Evolutionary conservation across 2,329 filamentous ascomycete species (phyloP).

Genomic region (Amylocarpus encephaloides): DNA sequence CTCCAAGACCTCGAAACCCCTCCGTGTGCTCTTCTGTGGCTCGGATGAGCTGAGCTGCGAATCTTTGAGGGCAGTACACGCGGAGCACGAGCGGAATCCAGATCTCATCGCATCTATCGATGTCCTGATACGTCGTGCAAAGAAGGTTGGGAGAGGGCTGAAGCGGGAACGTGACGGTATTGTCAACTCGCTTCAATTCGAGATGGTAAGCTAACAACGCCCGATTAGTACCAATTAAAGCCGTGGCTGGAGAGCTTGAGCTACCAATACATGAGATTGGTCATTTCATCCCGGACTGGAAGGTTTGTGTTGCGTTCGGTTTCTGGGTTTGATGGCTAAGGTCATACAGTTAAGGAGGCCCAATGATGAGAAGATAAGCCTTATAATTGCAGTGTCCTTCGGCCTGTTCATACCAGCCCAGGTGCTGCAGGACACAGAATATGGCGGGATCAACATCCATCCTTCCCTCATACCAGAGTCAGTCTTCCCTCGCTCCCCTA

Average conservation of each 20-base stretch:
- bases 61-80: conserved; percentile 63
- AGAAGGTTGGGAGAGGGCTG: conserved; percentile 68
- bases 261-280: conserved; percentile 69
- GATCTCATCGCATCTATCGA: conserved; percentile 68
- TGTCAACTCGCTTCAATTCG: background rate
- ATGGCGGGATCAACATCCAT: conserved; percentile 89
- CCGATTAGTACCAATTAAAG: conserved; percentile 63
- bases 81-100: conserved; percentile 47
- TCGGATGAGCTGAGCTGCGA: conserved; percentile 84
- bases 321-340: background rate
- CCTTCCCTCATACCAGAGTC: conserved; percentile 85
- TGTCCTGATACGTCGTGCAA: conserved; percentile 76
- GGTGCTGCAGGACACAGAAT: conserved; percentile 62
- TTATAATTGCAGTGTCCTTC: conserved; percentile 91
- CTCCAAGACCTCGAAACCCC: conserved; percentile 40
- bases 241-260: conserved; percentile 53
- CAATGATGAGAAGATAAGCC: conserved; percentile 49
- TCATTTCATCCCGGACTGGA: conserved; percentile 72
- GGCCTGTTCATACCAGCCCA: conserved; percentile 79
- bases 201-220: background rate
- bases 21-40: conserved; percentile 88
- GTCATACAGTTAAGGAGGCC: conserved; percentile 45
- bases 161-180: conserved; percentile 41
- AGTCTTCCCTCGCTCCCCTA: conserved; percentile 4
- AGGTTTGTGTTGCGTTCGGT: conserved; percentile 41